Conservation (phyloP, 2,329 filamentous ascomycete species). For the Cladosporium sp. region DNA sequence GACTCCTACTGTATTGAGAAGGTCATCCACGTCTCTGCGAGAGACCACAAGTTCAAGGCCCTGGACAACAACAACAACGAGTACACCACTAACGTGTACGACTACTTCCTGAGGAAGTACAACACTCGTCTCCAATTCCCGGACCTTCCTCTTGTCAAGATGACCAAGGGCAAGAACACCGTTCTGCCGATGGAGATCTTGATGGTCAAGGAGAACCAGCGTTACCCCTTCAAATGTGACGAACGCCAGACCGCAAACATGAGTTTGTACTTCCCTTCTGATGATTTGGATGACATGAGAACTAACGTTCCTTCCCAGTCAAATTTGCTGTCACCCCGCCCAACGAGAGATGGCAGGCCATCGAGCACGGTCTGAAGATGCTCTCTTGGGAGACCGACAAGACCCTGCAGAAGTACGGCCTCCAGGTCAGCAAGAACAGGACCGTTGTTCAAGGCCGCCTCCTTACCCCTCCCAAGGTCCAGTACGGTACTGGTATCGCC, state of each 20-base stretch:
- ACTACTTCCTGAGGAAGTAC: conserved; percentile 58
- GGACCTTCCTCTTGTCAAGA: conserved; percentile 58
- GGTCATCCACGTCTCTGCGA: conserved; percentile 46
- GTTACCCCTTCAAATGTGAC: conserved; percentile 59
- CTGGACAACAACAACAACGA: conserved; percentile 39
- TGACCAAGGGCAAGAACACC: conserved; percentile 53
- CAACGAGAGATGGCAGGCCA: conserved; percentile 63
- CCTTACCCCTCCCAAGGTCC: conserved; percentile 68
- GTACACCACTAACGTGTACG: conserved; percentile 55
- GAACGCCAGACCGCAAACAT: conserved; percentile 72
- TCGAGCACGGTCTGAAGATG: conserved; percentile 66
- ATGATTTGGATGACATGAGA: not conserved
- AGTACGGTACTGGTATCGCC: conserved; percentile 57
- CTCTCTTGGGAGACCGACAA: conserved; percentile 69
- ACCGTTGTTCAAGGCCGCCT: conserved; percentile 66
- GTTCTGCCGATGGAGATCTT: conserved; percentile 60
- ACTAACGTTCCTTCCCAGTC: conserved; percentile 42
- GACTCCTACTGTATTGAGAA: conserved; percentile 54
- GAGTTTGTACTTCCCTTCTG: conserved; percentile 48
- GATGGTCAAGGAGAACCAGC: conserved; percentile 55
- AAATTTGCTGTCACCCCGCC: conserved; percentile 86
- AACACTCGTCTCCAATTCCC: conserved; percentile 47
- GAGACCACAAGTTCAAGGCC: conserved; percentile 45
- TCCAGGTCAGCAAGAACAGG: conserved; percentile 67
- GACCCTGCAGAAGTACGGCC: conserved; percentile 70